A percentile compares a stretch with the other conserved stretches of the same genome.
Conservation (phyloP, 352 stramenopile genomes). For the Blastocystis sp. region DNA sequence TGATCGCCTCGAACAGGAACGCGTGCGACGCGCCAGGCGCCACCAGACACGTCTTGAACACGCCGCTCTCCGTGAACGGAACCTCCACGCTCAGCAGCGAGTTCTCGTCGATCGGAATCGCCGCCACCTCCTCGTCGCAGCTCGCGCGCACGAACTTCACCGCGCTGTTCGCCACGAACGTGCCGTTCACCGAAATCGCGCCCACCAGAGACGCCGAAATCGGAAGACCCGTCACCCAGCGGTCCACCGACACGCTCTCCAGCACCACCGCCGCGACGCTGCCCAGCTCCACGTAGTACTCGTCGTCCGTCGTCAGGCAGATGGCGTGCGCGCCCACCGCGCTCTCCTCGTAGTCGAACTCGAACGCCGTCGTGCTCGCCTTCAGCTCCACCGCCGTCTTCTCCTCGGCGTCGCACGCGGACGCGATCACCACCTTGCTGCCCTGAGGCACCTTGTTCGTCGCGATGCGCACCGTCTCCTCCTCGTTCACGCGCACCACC, state of each 20-base stretch:
- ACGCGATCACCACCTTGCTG: neutral
- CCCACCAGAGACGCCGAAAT: neutral
- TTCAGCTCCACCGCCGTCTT: slow-evolving; percentile 9
- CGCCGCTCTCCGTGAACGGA: slow-evolving; percentile 22
- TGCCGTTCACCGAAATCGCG: neutral
- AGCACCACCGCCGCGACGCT: neutral
- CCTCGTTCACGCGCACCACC: neutral
- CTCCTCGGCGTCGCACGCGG: slow-evolving; percentile 1
- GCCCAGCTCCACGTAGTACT: slow-evolving; percentile 25
- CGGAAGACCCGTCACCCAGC: slow-evolving; percentile 17
- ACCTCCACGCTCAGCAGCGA: neutral
- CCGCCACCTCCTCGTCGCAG: slow-evolving; percentile 38
- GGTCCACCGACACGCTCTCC: neutral
- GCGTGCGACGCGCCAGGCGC: slow-evolving; percentile 26
- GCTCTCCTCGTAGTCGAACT: slow-evolving; percentile 4
- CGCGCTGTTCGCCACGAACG: neutral
- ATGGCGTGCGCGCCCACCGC: neutral
- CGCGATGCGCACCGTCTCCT: slow-evolving; percentile 20
- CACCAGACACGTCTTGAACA: slow-evolving; percentile 54
- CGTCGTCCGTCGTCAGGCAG: slow-evolving; percentile 7
- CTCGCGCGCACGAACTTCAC: slow-evolving; percentile 49
- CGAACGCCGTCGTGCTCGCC: slow-evolving; percentile 9
- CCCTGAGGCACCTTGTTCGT: slow-evolving; percentile 11
- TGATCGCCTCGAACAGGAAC: slow-evolving; percentile 18
- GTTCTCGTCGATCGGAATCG: slow-evolving; percentile 1